phyloP scores from a whole-genome alignment of 805 yeast species.

The Kodamaea hsintzibuensis region DNA sequence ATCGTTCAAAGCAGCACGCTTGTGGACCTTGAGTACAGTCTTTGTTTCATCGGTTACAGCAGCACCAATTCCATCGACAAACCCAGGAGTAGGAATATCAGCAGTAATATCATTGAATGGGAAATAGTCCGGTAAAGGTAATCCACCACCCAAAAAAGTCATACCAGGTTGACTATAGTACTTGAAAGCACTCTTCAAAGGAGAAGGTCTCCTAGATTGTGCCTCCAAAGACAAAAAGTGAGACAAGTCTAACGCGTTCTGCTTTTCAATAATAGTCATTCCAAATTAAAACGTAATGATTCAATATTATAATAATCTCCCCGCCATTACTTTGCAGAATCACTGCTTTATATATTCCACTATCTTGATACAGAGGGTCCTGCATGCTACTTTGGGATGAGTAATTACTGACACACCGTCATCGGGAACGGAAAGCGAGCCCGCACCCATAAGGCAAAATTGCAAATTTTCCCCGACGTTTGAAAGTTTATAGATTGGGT shows the following conservation, averaged over 20 bases:
- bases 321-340: not conserved
- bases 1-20: slow-evolving; percentile 25
- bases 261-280: slow-evolving; percentile 3
- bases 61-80: slow-evolving; percentile 75
- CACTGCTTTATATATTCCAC: not conserved
- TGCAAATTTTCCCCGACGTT: not conserved
- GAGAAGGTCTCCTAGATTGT: slow-evolving; percentile 70
- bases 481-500: too few species aligned
- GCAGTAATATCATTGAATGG: slow-evolving; percentile 81
- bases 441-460: not conserved
- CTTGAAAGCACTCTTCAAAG: slow-evolving; percentile 81
- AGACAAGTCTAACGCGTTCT: slow-evolving; percentile 50
- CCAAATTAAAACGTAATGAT: not conserved
- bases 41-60: slow-evolving; percentile 45
- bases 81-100: slow-evolving; percentile 78
- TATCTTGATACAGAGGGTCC: not conserved
- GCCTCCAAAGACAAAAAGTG: slow-evolving; percentile 81
- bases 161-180: slow-evolving; percentile 72
- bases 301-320: too few species aligned
- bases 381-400: not conserved
- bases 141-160: slow-evolving; percentile 92
- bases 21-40: slow-evolving; percentile 44
- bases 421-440: not conserved
- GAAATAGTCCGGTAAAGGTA: slow-evolving; percentile 88
- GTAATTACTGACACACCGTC: not conserved